Evolutionary conservation across 75 land plant species (phyloP), one percentile per base, ranked within the genome.

Genomic region (Selaginella moellendorffii): DNA sequence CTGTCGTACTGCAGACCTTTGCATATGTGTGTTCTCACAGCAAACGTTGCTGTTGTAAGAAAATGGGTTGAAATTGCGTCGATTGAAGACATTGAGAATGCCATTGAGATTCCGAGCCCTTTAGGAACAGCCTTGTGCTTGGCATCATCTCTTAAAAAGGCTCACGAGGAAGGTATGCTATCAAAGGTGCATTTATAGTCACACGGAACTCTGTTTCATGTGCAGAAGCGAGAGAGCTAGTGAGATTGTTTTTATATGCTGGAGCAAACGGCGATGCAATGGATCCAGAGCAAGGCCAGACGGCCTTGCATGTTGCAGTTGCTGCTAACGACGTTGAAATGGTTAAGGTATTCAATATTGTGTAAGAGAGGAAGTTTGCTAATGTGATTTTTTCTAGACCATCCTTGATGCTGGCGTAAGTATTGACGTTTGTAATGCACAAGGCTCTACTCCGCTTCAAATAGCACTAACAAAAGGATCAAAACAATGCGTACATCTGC

Each of bases 61-160:
- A 90, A 76, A 65, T 90, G 96, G 96, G 73, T 78, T 0, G 90
- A 90, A 63, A 63, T 90, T 71, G 91, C 90, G 63, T 69, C 87
- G 2, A 17, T 8, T 25, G 84, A 90, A 31, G 96, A 86, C 26
- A 82, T 81, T 21, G 70, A 67, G 36, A 72, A 60, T 27, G 87
- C 85, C 17, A 78, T 90, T 30, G 91, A 90, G 61, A 67, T 86
- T 62, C 81, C 82, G 14, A 72, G 90, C 69, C 74, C 77, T 61
- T 54, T 63, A 54, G 96, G 96, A 24, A 86, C 90, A 24, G 91
- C 96, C 28, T 62, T 90, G 52, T 86, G 87, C 66, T 86, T 90
- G 90, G 96, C 96, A 28, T 90, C 91, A 66, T 72, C 85, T 54
- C 65, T 86, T 17, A 90, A 90, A 76, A 90, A 86, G 72, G 85